Base-by-base conservation (phyloP, 2,329 filamentous ascomycete species). In the Cladophialophora psammophila region DNA sequence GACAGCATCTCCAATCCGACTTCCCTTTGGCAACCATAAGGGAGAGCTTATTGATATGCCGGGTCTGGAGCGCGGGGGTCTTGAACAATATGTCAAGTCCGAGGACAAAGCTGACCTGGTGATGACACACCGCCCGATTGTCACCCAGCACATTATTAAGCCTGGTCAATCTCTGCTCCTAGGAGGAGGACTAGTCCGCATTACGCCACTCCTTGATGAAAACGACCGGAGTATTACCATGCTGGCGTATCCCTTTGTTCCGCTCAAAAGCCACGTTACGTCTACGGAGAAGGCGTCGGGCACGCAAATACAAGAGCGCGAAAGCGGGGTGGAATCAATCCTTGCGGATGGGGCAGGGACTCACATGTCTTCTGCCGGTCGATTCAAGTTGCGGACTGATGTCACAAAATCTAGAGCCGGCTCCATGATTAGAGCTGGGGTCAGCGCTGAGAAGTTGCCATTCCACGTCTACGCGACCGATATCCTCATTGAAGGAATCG, bases 11-110 rank as follows among this genome's bases (percentile, higher is more conserved):
- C 95, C 95, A 0, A 98, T 99, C 72, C 90, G 95, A 34, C 88
- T 98, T 18, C 93, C 93, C 0, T 99, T 95, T 75, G 94, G 94
- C 54, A 68, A 69, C 31, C 91, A 91, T 31, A 91, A 88, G 74
- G 95, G 95, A 64, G 96, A 99, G 78, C 84, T 99, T 38, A 92
- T 99, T 73, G 95, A 99, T 76, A 84, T 99, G 13, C 95, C 95
- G 0, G 95, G 95, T 0, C 82, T 99, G 38, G 86, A 89, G 8
- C 89, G 95, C 54, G 90, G 88, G 32, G 86, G 88, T 15, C 82
- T 98, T 6, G 90, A 92, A 56, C 79, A 87, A 0, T 89, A 91
- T 75, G 90, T 97, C 56, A 81, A 85, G 48, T 85, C 90, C 48
- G 83, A 90, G 68, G 81, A 91, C 73, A 88, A 88, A 48, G 78